Base-by-base conservation (phyloP, 352 stramenopile genomes). In the Pythium biforme region DNA sequence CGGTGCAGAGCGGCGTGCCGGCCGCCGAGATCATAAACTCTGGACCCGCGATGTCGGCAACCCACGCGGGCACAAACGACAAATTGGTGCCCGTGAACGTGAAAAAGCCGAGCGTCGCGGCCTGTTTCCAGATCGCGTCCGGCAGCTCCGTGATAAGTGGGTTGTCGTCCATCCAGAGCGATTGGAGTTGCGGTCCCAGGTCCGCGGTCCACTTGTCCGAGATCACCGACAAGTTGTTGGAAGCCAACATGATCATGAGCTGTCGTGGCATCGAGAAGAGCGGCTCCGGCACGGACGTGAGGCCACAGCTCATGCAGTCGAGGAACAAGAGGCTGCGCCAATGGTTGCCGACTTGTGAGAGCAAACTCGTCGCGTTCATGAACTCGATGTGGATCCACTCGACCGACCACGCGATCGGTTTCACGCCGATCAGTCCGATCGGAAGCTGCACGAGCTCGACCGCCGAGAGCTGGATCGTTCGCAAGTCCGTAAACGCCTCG, bases 381-480 rank as follows among this genome's bases (percentile, higher is more conserved):
- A 37, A 37, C 2, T 48, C 39, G 1, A 66, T 19, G 26, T 52
- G 50, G n/a, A 66, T 48, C 59, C 59, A 66, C 33, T 66, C 59
- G 7, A 59, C 22, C 14, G 59, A 59, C 17, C 17, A 20, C 19
- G 55, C 25, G 22, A 62, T 62, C 3, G 55, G 55, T 15, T 0
- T 27, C 19, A 25, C 27, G 11, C 55, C 57, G 3, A 33, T 45
- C 3, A 56, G 48, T 8, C 57, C 57, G 5, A 56, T 57, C 2
- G 57, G 57, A 12, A 46, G 17, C 9, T 53, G 17, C 9, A 22
- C 9, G 17, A 58, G 22, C 14, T n/a, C 20, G 19, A 62, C 27
- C 0, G 17, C 17, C 10, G 19, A 53, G 4, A 68, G 29, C 12
- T 52, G 26, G 19, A 58, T 20, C 19, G 61, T 62, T 0, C 57